Evolutionary conservation across 345 rosid species (phyloP), one percentile per base, ranked within the genome.

Genomic region (Raphanus raphanistrum): DNA sequence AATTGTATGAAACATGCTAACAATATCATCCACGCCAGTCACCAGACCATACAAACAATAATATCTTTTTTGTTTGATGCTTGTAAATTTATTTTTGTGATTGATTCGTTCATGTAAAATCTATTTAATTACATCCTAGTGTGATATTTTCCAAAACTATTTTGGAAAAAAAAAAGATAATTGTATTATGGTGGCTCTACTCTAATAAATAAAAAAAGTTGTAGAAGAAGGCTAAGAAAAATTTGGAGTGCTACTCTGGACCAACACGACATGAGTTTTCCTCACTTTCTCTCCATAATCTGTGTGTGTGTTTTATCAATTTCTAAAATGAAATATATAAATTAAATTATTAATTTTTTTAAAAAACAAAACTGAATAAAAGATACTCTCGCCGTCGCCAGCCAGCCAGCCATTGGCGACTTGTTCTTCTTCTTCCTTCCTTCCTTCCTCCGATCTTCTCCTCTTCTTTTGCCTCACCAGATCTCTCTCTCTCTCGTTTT

Each of bases 341-440:
- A 28, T 6, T 8, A 21, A 52, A 12, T 12, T 43, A 54, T 9
- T 11, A 50, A 54, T 9, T 21, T 21, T 21, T 21, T 43, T 11
- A 31, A n/a, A 45, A 25, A 11, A 10, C 1, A 60, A 60, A 21
- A 50, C 64, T 35, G 64, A 70, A 77, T 77, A 71, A 78, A 63
- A 68, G 63, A 74, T 38, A 74, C 63, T 74, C 68, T 80, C 63
- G 79, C 45, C 75, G 79, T 80, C 82, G 82, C 79, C 82, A 80
- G 76, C 82, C 82, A 80, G 76, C 82, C 79, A 80, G 31, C 31
- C 79, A 80, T 74, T 80, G 76, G 79, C 76, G 82, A 80, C 82
- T 75, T 67, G 36, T 63, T 65, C 68, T 68, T 68, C 82, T 10
- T 60, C 62, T 6, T 52, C 21, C 61, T 12, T 43, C 52, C 52